Evolutionary conservation across 2,329 filamentous ascomycete species (phyloP), one percentile per base, ranked within the genome.

Genomic region (Fusarium decemcellulare): DNA sequence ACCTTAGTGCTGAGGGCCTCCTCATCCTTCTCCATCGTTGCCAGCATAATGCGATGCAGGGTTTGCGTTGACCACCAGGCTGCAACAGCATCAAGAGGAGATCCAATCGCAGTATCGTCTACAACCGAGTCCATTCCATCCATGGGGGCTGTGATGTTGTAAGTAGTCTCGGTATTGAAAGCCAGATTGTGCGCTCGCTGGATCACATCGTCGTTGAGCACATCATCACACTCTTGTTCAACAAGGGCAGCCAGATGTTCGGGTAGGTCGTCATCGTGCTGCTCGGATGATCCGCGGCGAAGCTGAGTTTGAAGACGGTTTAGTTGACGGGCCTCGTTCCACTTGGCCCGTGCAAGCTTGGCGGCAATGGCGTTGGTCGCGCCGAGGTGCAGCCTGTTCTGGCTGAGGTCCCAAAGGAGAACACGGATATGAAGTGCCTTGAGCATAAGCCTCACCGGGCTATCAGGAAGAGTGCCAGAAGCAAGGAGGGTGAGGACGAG

Each of bases 341-440:
- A 98, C 76, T 91, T 91, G 63, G 89, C 88, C 61, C 90, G 86
- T 23, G 94, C 93, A 63, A 97, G 80, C 74, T 90, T 91, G 34
- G 91, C 88, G 30, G 93, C 94, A 63, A 95, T 81, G 16, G 89
- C 83, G 70, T 95, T 91, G 63, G 92, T 88, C 52, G 89, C 81
- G 27, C 85, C 86, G 70, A 90, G 88, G 67, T 91, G 87, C 52
- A 92, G 87, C 8, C 88, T 89, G 32, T 87, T 85, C 68, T 91
- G 88, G 39, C 91, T 90, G 9, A 90, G 76, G 71, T 94, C 91
- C 93, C 93, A 97, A 40, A 97, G 86, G 36, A 98, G 86, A 46
- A 98, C 89, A n/a, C 94, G 92, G 64, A 97, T 92, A 76, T 98
- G 95, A 39, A 98, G 84, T 2, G 95, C 93, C 79, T 97, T 97